These are phyloP conservation scores for Phellopilus nigrolimitatus DNA, from an alignment of 1,284 basidiomycete genomes.

Conservation along the genomic window DNA sequence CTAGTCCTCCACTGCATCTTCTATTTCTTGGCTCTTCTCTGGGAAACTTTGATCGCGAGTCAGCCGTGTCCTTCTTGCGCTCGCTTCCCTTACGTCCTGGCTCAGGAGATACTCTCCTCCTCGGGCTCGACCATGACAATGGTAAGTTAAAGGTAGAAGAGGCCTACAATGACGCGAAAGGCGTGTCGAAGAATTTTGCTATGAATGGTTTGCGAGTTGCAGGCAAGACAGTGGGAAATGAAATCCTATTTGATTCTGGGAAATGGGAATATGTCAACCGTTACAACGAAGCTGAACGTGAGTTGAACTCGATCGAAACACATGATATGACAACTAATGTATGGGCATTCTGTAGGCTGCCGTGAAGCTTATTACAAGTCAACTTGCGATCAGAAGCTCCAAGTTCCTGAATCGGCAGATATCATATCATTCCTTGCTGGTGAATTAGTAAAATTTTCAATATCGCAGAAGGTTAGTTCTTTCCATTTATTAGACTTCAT, in stretches of 20 bases:
- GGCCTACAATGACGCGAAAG: conserved; percentile 82
- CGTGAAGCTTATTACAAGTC: conserved; percentile 88
- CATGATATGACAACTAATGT: conserved; percentile 13
- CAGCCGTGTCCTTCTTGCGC: conserved; percentile 72
- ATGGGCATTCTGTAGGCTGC: conserved; percentile 49
- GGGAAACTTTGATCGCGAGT: conserved; percentile 84
- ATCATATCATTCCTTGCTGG: conserved; percentile 52
- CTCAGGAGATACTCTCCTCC: conserved; percentile 62
- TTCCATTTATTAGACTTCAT: not conserved
- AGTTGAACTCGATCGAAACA: conserved; percentile 29
- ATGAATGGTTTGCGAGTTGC: conserved; percentile 81
- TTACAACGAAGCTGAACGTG: conserved; percentile 71
- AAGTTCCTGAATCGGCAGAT: conserved; percentile 43
- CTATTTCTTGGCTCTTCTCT: conserved; percentile 94
- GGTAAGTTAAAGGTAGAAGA: conserved; percentile 60
- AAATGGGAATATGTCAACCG: conserved; percentile 84
- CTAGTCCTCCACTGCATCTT: conserved; percentile 61
- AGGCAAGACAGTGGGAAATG: conserved; percentile 57
- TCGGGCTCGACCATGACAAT: conserved; percentile 87
- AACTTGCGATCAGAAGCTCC: conserved; percentile 55
- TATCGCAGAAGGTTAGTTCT: conserved; percentile 74
- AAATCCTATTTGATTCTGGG: conserved; percentile 52
- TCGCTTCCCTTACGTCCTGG: conserved; percentile 75
- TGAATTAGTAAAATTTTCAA: conserved; percentile 85
- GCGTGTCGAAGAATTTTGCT: conserved; percentile 80